phyloP scores from a whole-genome alignment of 768 basidiomycete genomes.

The Suillus fuscotomentosus region DNA sequence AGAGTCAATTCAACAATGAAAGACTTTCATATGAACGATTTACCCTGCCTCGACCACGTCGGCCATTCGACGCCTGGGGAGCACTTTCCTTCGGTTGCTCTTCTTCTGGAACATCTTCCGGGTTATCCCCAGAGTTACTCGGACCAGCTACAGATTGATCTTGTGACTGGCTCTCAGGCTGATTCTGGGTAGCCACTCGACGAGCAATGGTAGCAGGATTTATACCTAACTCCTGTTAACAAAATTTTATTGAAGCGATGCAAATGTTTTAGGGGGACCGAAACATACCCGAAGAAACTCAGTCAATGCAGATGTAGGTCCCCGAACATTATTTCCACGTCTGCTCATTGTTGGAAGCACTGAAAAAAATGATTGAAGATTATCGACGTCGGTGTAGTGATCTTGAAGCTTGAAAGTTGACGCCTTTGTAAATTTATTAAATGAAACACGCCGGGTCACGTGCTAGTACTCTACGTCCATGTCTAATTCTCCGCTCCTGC shows the following conservation, averaged over 20 bases:
- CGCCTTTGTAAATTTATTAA: constrained; percentile 1
- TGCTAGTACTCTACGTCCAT: not conserved
- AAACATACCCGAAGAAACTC: constrained; percentile 70
- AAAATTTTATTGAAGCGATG: constrained; percentile 20
- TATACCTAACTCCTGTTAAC: constrained; percentile 51
- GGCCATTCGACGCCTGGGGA: constrained; percentile 10
- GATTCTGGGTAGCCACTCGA: constrained; percentile 31
- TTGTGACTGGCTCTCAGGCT: constrained; percentile 25
- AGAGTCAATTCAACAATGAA: constrained; percentile 1
- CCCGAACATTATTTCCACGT: constrained; percentile 60
- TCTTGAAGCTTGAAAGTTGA: not conserved
- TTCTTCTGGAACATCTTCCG: constrained; percentile 11
- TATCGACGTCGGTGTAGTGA: too few relatives aligned
- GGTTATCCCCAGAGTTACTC: constrained; percentile 29
- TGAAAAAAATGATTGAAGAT: not conserved
- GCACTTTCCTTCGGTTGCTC: constrained; percentile 15
- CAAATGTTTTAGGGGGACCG: not conserved
- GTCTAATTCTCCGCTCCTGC: not conserved
- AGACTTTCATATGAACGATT: constrained; percentile 11
- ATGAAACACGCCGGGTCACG: constrained; percentile 2
- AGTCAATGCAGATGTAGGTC: constrained; percentile 81
- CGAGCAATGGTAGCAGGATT: constrained; percentile 41
- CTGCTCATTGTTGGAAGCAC: constrained; percentile 22
- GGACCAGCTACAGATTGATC: constrained; percentile 43
- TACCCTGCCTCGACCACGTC: constrained; percentile 16